These are phyloP conservation scores for Lasiodiplodia citricola DNA, from an alignment of 2,329 filamentous ascomycete genomes.

Conservation along the genomic window DNA sequence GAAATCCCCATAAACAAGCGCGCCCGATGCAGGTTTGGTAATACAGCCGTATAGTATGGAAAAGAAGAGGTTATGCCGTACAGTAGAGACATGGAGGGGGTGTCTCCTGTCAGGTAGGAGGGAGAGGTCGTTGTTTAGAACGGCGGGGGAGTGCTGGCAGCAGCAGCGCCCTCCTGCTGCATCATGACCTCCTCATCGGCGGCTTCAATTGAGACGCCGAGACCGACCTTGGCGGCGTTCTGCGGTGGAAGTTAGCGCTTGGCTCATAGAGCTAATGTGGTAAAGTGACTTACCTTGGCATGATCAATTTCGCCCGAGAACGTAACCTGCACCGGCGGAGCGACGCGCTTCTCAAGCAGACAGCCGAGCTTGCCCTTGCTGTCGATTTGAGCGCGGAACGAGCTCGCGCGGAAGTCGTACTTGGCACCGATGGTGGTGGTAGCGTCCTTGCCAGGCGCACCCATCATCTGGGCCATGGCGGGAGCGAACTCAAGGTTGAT, in stretches of 20 bases:
- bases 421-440: conserved; percentile 92
- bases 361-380: conserved; percentile 93
- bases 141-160: conserved; percentile 43
- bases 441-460: conserved; percentile 79
- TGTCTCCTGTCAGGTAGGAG: neutral
- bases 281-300: conserved; percentile 72
- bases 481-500: conserved; percentile 83
- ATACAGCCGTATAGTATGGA: conserved; percentile 23
- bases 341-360: conserved; percentile 93
- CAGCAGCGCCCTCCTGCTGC: conserved; percentile 43
- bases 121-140: conserved; percentile 40
- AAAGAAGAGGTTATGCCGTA: conserved; percentile 21
- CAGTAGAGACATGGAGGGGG: conserved; percentile 3
- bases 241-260: conserved; percentile 46
- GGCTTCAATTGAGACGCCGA: conserved; percentile 74
- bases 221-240: conserved; percentile 94
- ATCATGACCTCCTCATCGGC: conserved; percentile 49
- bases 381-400: conserved; percentile 94
- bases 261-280: too few relatives aligned
- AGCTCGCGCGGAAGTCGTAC: conserved; percentile 96
- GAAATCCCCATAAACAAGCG: conserved; percentile 15
- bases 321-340: conserved; percentile 88
- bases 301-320: conserved; percentile 98
- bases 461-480: conserved; percentile 72
- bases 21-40: conserved; percentile 26